Base-by-base conservation (phyloP, 2,329 filamentous ascomycete species). In the Sphaerulina vaccinii region DNA sequence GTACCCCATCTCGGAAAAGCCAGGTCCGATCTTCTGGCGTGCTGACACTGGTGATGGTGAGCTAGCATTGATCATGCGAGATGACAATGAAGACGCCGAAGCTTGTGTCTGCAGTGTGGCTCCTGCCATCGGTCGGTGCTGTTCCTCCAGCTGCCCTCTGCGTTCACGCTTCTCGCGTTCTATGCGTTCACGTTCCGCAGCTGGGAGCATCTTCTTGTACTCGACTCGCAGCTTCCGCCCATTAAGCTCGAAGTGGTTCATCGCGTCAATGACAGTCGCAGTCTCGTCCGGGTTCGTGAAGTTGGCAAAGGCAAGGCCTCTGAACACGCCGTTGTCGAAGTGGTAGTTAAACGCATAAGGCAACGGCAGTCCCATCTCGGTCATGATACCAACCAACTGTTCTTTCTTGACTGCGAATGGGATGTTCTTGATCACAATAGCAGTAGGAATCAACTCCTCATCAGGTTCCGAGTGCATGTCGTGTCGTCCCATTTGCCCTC, bases 291-390 rank as follows among this genome's bases (percentile, higher is more conserved):
- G 84, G 13, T 90, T 96, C 29, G 93, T 95, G 71, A 97, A 99
- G 73, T 99, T 99, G 68, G 93, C 93, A 75, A 99, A 99, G 2
- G 93, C 93, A 45, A 99, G 78, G 5, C 93, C 93, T 52, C 93
- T 81, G 76, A 99, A 99, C 22, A 99, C 91, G 22, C 93, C 93
- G 65, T 95, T 95, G 69, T 99, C 93, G 68, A 99, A 99, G 72
- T 99, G 93, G 67, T 99, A 97, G 77, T 99, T 99, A 79, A 99
- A 99, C 10, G 93, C 93, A 68, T 99, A 99, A 0, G 93, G 93
- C 61, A 97, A 83, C 1, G 93, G 93, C 33, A 99, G 81, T 61
- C 90, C 87, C 80, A 97, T 83, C 16, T 96, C 89, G 7, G 91
- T 88, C 93, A 99, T 99, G 62, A 96, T 80, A 57, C 86, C 84